Conservation (phyloP, 495 filamentous ascomycete species). For the Penicillium angulare region DNA sequence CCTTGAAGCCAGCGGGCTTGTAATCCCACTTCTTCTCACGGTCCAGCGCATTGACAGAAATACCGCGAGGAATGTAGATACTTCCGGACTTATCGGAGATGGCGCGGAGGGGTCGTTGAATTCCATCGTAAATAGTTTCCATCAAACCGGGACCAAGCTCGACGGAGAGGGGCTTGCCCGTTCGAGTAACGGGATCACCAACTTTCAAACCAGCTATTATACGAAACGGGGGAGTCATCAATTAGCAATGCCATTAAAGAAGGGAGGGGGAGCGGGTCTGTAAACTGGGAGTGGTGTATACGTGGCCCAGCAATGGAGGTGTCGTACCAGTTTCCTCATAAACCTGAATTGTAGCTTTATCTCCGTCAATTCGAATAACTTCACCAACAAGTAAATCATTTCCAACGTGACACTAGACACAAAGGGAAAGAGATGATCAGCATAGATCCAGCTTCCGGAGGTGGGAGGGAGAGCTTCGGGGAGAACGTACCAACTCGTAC, state of each 20-base stretch:
- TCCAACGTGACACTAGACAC: constrained; percentile 84
- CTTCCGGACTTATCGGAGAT: constrained; percentile 74
- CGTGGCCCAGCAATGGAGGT: constrained; percentile 6
- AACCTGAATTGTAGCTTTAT: constrained; percentile 96
- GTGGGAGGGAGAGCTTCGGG: constrained; percentile 13
- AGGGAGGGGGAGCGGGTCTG: constrained; percentile 1
- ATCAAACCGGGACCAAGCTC: constrained; percentile 96
- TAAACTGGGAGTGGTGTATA: constrained; percentile 13
- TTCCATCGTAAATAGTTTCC: constrained; percentile 99
- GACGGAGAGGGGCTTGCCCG: constrained; percentile 93
- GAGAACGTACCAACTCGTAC: constrained; percentile 84
- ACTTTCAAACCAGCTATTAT: constrained; percentile 84
- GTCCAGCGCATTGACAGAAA: constrained; percentile 82
- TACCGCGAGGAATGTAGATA: constrained; percentile 97
- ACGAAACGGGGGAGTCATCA: constrained; percentile 5
- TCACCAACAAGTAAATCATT: constrained; percentile 89
- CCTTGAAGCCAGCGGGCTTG: constrained; percentile 77
- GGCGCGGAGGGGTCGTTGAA: constrained; percentile 86
- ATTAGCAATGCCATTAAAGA: constrained; percentile 24
- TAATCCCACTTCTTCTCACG: constrained; percentile 94
- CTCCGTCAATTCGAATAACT: constrained; percentile 94
- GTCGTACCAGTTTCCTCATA: constrained; percentile 93
- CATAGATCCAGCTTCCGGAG: constrained; percentile 3
- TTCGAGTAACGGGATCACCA: constrained; percentile 86
- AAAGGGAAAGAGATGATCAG: constrained; percentile 2